phyloP scores from a whole-genome alignment of 1,284 basidiomycete genomes.

The Puccinia triticina region DNA sequence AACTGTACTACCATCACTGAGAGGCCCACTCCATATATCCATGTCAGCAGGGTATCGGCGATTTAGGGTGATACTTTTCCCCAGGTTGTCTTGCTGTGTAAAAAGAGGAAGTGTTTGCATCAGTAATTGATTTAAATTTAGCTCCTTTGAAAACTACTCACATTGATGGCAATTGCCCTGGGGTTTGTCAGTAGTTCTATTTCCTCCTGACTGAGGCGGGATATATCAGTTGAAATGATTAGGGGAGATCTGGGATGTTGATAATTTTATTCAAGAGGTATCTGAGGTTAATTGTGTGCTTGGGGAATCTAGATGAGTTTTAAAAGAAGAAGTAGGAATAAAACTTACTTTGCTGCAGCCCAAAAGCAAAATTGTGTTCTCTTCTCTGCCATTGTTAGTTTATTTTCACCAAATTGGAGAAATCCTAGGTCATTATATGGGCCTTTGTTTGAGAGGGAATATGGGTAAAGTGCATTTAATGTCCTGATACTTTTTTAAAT shows the following conservation, averaged over 20 bases:
- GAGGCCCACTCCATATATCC: conserved; percentile 46
- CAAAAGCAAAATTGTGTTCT: conserved; percentile 22
- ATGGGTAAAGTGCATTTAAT: conserved; percentile 30
- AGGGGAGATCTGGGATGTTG: conserved; percentile 36
- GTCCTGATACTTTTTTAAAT: conserved; percentile 13
- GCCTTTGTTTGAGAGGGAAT: conserved; percentile 8
- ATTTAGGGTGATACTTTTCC: conserved; percentile 40
- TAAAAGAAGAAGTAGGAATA: too few species aligned
- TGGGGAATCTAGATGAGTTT: background rate
- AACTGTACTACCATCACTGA: conserved; percentile 43
- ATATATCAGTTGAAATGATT: conserved; percentile 23
- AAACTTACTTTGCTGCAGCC: conserved; percentile 44
- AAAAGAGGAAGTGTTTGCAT: background rate
- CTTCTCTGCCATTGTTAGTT: conserved; percentile 7
- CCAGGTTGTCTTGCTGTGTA: conserved; percentile 43
- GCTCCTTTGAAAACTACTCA: background rate
- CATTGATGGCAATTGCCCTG: conserved; percentile 33
- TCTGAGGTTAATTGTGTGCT: background rate
- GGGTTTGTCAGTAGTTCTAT: conserved; percentile 25
- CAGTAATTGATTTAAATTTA: too few species aligned
- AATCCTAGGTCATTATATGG: conserved; percentile 41
- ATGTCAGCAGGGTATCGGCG: conserved; percentile 29
- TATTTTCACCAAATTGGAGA: background rate
- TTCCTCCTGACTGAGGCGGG: background rate
- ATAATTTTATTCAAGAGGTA: background rate